These are phyloP conservation scores for Microdochium bolleyi DNA, from an alignment of 2,329 filamentous ascomycete species.

Conservation along the genomic window DNA sequence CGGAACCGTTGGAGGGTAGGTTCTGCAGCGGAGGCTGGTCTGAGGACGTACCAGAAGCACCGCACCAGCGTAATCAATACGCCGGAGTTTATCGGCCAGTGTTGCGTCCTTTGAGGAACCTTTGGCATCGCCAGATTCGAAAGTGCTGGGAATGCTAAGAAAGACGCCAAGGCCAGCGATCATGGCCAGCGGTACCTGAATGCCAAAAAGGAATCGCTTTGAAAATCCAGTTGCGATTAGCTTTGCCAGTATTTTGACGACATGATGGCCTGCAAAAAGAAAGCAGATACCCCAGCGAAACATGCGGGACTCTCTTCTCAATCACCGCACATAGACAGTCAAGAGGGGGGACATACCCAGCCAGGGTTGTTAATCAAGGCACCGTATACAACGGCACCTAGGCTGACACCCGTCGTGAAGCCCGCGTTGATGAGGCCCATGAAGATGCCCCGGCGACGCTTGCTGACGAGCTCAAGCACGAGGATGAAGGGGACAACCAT, in stretches of 20 bases:
- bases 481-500: conserved; percentile 69
- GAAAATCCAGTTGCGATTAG: conserved; percentile 2
- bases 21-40: no score
- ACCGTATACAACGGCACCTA: conserved; percentile 64
- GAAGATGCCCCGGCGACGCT: conserved; percentile 61
- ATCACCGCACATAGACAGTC: not conserved
- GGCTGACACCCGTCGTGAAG: conserved; percentile 62
- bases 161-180: conserved; percentile 55
- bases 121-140: conserved; percentile 15
- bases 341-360: conserved; percentile 49
- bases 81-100: conserved; percentile 45
- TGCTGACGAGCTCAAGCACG: conserved; percentile 63
- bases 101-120: conserved; percentile 31
- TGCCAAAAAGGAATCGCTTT: conserved; percentile 64
- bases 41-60: conserved; percentile 45
- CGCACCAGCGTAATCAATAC: conserved; percentile 70
- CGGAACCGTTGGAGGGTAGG: no score
- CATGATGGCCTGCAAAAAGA: no score
- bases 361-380: conserved; percentile 55
- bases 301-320: no score
- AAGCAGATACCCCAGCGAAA: not conserved
- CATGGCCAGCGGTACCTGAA: conserved; percentile 59
- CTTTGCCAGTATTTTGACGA: not conserved
- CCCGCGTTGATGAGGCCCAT: conserved; percentile 68
- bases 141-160: conserved; percentile 51